A percentile compares a stretch with the other conserved stretches of the same genome.
Conservation (phyloP, 2,329 filamentous ascomycete genomes). For the Pseudocercospora cruenta region DNA sequence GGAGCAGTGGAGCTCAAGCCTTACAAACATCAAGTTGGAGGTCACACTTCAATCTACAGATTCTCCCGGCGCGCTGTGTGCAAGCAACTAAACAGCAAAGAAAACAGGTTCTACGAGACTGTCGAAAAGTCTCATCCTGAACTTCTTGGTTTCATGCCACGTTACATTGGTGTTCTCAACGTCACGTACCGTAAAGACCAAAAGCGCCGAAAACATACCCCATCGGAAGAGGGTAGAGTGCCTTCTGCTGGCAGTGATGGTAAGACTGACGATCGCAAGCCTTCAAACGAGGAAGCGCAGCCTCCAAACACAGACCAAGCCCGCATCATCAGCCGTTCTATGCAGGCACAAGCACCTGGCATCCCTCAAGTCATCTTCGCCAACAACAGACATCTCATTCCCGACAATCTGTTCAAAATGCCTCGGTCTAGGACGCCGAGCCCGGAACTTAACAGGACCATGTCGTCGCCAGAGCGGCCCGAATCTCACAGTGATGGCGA, state of each 20-base stretch:
- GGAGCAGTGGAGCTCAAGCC: slow-evolving; percentile 95
- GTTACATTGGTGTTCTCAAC: slow-evolving; percentile 96
- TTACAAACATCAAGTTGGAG: slow-evolving; percentile 95
- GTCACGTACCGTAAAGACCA: slow-evolving; percentile 90
- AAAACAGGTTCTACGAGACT: slow-evolving; percentile 98
- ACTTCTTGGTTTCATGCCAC: slow-evolving; percentile 85
- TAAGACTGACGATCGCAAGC: slow-evolving; percentile 25
- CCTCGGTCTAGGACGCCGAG: slow-evolving; percentile 44
- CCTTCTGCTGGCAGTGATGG: slow-evolving; percentile 22
- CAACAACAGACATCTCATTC: slow-evolving; percentile 92
- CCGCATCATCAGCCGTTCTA: slow-evolving; percentile 72
- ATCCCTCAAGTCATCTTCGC: slow-evolving; percentile 91
- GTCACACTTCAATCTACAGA: slow-evolving; percentile 93
- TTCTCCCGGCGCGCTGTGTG: slow-evolving; percentile 95
- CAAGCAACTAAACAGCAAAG: slow-evolving; percentile 96
- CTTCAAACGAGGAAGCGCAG: slow-evolving; percentile 16
- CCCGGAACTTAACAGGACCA: slow-evolving; percentile 36
- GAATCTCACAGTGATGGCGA: slow-evolving; percentile 27
- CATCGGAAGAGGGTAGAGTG: slow-evolving; percentile 39
- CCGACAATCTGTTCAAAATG: slow-evolving; percentile 70
- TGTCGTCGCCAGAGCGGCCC: slow-evolving; percentile 30
- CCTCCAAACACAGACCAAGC: slow-evolving; percentile 24
- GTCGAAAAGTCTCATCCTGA: slow-evolving; percentile 90
- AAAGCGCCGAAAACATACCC: slow-evolving; percentile 49
- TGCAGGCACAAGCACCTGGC: slow-evolving; percentile 63